Evolutionary conservation across 148 eudicot genomes (phyloP).

Genomic region (Fallopia convolvulus): DNA sequence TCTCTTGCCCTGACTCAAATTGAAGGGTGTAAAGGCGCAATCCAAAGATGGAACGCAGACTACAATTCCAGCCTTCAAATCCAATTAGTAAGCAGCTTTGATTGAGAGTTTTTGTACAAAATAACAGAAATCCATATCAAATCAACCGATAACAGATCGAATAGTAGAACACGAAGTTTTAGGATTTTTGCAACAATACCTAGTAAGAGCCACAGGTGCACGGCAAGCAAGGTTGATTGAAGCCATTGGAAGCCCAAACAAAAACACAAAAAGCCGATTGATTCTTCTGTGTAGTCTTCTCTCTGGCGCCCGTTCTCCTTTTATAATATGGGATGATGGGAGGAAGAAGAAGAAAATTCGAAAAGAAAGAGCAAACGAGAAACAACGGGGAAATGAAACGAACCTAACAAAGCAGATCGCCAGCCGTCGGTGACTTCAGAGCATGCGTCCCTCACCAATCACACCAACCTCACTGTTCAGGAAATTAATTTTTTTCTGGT

Average conservation of each 20-base stretch:
- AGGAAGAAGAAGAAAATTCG: not conserved
- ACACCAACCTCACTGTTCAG: not conserved
- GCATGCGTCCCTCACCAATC: constrained; percentile 4
- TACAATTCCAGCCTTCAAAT: not conserved
- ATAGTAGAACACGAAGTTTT: not conserved
- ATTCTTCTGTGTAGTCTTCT: not conserved
- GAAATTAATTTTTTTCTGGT: too few species aligned
- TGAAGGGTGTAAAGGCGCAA: not conserved
- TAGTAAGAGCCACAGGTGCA: not conserved
- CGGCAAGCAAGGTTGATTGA: constrained; percentile 6
- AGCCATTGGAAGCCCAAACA: not conserved
- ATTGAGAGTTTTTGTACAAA: not conserved
- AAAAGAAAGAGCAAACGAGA: not conserved
- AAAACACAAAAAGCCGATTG: not conserved
- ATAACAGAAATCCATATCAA: not conserved
- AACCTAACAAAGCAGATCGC: not conserved
- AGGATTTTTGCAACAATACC: not conserved
- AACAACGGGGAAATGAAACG: constrained; percentile 2
- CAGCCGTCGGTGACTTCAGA: constrained; percentile 9
- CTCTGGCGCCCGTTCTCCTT: not conserved
- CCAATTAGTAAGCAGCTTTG: not conserved
- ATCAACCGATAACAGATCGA: not conserved
- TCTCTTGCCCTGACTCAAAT: not conserved
- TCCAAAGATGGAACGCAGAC: not conserved
- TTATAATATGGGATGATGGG: not conserved